Evolutionary conservation across 768 basidiomycete species (phyloP).

Genomic region (Boletales sp.): DNA sequence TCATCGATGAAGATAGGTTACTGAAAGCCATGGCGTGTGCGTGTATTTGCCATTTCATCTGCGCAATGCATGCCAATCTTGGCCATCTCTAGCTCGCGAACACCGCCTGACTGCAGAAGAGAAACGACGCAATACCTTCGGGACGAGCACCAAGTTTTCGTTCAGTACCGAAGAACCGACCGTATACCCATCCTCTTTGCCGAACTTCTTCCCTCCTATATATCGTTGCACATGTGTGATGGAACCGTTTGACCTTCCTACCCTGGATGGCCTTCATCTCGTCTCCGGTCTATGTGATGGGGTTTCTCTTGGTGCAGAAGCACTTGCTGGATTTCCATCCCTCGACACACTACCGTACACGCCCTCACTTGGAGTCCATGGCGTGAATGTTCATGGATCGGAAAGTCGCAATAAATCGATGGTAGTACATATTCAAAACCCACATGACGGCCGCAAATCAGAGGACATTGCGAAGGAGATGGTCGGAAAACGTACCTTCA

Average conservation of each 20-base stretch:
- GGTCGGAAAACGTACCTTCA: constrained; percentile 74
- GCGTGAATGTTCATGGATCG: constrained; percentile 88
- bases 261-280: constrained; percentile 77
- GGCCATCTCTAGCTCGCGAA: constrained; percentile 56
- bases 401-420: constrained; percentile 94
- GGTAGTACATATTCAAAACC: constrained; percentile 80
- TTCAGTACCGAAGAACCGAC: constrained; percentile 63
- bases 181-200: constrained; percentile 85
- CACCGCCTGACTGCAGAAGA: constrained; percentile 77
- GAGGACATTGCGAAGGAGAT: constrained; percentile 72
- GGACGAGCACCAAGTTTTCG: constrained; percentile 76
- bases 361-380: constrained; percentile 74
- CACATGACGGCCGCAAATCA: constrained; percentile 60
- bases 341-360: constrained; percentile 83
- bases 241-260: constrained; percentile 86
- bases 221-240: constrained; percentile 73
- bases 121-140: constrained; percentile 66
- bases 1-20: constrained; percentile 81
- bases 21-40: constrained; percentile 78
- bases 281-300: constrained; percentile 86
- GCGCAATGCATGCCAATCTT: background rate
- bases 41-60: background rate
- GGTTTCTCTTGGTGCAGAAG: constrained; percentile 77
- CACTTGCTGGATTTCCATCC: constrained; percentile 95
- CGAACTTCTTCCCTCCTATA: constrained; percentile 92